A percentile compares a stretch with the other conserved stretches of the same genome.
These are phyloP conservation scores for Phellinidium pouzarii DNA, from an alignment of 1,284 basidiomycete genomes.

Conservation along the genomic window DNA sequence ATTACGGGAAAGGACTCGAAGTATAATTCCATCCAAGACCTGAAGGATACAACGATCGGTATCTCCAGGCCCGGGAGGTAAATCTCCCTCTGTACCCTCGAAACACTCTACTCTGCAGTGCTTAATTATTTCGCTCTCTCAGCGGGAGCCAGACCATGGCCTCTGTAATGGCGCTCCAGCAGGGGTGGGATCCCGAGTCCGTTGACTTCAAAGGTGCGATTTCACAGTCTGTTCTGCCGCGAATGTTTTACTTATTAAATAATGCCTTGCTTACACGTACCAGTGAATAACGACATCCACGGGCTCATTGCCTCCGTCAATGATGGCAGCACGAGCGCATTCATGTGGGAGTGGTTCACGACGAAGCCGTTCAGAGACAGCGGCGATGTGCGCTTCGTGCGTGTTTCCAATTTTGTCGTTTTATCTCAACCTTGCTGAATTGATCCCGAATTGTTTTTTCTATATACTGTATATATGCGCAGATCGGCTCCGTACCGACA, in stretches of 20 bases:
- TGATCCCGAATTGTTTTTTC: background rate
- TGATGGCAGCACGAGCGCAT: conserved; percentile 72
- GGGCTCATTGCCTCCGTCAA: conserved; percentile 91
- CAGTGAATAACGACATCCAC: conserved; percentile 86
- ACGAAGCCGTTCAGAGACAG: conserved; percentile 88
- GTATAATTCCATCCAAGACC: conserved; percentile 69
- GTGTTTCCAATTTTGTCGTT: conserved; percentile 26
- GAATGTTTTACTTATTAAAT: background rate
- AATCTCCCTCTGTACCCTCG: conserved; percentile 1
- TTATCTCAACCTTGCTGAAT: background rate
- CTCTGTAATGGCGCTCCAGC: conserved; percentile 84
- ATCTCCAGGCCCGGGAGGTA: conserved; percentile 87
- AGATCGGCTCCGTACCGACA: conserved; percentile 85
- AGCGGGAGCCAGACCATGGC: conserved; percentile 94
- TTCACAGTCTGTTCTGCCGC: background rate
- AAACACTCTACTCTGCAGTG: background rate
- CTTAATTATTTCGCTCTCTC: background rate
- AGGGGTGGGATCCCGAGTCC: conserved; percentile 71
- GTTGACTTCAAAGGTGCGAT: conserved; percentile 67
- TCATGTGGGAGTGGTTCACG: conserved; percentile 98
- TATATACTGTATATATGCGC: background rate
- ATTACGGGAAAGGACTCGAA: conserved; percentile 76
- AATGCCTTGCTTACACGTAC: background rate
- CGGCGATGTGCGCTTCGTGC: conserved; percentile 77
- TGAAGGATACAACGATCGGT: conserved; percentile 80